A percentile compares a stretch with the other conserved stretches of the same genome.
These are phyloP conservation scores for Morella rubra DNA, from an alignment of 306 rosid genomes.

Conservation along the genomic window DNA sequence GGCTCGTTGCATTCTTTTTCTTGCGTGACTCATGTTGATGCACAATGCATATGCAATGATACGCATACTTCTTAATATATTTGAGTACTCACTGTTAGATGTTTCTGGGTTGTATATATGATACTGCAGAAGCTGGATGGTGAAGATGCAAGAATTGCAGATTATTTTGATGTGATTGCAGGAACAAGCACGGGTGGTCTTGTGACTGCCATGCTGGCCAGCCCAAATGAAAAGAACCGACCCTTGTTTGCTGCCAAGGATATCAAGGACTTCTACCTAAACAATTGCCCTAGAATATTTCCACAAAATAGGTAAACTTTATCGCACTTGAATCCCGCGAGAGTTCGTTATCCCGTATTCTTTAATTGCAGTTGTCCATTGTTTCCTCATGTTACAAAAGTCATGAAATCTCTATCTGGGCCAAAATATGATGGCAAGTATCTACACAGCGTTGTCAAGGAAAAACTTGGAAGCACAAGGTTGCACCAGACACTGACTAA, in stretches of 20 bases:
- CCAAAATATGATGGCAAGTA: too few species aligned
- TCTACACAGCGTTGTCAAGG: too few species aligned
- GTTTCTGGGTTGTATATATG: background rate
- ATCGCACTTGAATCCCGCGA: background rate
- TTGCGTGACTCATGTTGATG: too few species aligned
- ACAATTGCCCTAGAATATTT: conserved; percentile 53
- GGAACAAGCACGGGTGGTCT: conserved; percentile 71
- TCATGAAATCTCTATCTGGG: too few species aligned
- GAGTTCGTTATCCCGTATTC: too few species aligned
- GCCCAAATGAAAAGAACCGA: conserved; percentile 54
- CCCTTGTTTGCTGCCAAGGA: conserved; percentile 61
- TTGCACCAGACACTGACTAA: too few species aligned
- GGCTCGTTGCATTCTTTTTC: too few species aligned
- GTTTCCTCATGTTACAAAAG: too few species aligned
- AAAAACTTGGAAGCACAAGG: too few species aligned
- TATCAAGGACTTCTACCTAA: conserved; percentile 56
- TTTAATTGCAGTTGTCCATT: too few species aligned
- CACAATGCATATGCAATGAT: too few species aligned
- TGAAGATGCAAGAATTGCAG: conserved; percentile 53
- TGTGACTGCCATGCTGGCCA: conserved; percentile 56
- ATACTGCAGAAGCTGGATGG: conserved; percentile 58
- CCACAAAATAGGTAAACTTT: conserved; percentile 41
- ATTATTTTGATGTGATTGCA: conserved; percentile 61
- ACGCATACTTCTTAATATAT: background rate
- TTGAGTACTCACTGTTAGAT: too few species aligned